Conservation (phyloP, 352 stramenopile genomes). For the Plasmopara muralis region DNA sequence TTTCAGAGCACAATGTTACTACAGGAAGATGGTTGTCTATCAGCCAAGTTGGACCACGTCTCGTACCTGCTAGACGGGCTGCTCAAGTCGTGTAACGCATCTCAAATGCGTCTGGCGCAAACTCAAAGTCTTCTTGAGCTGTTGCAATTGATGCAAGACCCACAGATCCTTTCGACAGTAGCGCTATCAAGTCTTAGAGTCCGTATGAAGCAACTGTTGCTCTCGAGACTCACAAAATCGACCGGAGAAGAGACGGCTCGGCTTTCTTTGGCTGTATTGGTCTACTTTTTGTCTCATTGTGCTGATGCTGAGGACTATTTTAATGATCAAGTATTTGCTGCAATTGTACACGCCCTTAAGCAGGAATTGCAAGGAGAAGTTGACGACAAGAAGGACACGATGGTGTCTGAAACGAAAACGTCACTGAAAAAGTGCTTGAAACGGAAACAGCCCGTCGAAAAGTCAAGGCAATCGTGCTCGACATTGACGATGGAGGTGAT, state of each 20-base stretch:
- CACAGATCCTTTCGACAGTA: conserved; percentile 28
- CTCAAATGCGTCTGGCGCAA: conserved; percentile 7
- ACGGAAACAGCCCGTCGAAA: conserved; percentile 23
- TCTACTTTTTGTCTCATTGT: conserved; percentile 32
- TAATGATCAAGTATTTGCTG: conserved; percentile 27
- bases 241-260: conserved; percentile 3
- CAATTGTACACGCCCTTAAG: conserved; percentile 22
- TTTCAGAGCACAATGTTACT: conserved; percentile 53
- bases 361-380: conserved; percentile 20
- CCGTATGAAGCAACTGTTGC: conserved; percentile 28
- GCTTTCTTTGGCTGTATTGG: conserved; percentile 31
- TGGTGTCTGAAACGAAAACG: neutral
- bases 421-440: conserved; percentile 45
- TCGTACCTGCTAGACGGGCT: conserved; percentile 58
- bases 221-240: conserved; percentile 8
- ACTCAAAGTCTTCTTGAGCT: conserved; percentile 37
- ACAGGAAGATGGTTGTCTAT: conserved; percentile 50
- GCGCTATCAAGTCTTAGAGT: conserved; percentile 22
- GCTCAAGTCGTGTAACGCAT: conserved; percentile 8
- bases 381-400: conserved; percentile 3
- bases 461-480: neutral
- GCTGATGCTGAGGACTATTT: conserved; percentile 32
- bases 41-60: conserved; percentile 44
- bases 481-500: conserved; percentile 2
- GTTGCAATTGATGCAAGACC: conserved; percentile 25